Evolutionary conservation across 768 basidiomycete genomes (phyloP).

Genomic region (Mycena galopus): DNA sequence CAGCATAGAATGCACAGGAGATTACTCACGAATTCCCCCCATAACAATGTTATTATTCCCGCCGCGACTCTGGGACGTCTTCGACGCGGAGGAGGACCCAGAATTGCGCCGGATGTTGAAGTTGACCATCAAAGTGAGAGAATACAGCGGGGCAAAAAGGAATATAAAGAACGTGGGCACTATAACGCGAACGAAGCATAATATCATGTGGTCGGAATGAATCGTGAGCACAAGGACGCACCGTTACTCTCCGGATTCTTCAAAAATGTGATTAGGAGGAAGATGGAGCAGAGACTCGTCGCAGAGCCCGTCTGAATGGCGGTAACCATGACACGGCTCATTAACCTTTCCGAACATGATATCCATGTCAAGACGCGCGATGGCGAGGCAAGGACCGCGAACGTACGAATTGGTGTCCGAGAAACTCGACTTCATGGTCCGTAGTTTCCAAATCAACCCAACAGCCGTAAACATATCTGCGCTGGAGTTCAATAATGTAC

Average conservation of each 20-base stretch:
- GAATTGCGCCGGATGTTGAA: constrained; percentile 2
- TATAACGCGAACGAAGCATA: not conserved
- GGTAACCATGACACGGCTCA: not conserved
- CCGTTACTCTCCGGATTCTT: constrained; percentile 6
- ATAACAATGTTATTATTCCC: constrained; percentile 1
- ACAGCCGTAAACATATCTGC: constrained; percentile 1
- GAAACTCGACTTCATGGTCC: constrained; percentile 6
- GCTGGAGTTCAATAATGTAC: not conserved
- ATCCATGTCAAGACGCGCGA: not conserved
- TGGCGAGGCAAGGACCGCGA: too few species aligned
- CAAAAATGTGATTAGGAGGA: not conserved
- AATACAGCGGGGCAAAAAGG: constrained; percentile 3
- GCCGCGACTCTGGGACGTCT: constrained; percentile 7
- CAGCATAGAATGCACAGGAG: not conserved
- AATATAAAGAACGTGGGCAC: constrained; percentile 21
- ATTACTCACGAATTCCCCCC: constrained; percentile 4
- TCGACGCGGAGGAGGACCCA: not conserved
- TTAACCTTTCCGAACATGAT: not conserved
- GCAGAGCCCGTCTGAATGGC: not conserved
- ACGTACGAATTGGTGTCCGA: constrained; percentile 4
- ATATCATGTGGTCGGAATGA: not conserved
- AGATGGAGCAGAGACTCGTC: not conserved
- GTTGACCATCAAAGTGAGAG: constrained; percentile 3
- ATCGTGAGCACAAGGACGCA: not conserved
- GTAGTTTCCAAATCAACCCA: constrained; percentile 6